Conservation (phyloP, 2,329 filamentous ascomycete species). For the Phialophora expanda region DNA sequence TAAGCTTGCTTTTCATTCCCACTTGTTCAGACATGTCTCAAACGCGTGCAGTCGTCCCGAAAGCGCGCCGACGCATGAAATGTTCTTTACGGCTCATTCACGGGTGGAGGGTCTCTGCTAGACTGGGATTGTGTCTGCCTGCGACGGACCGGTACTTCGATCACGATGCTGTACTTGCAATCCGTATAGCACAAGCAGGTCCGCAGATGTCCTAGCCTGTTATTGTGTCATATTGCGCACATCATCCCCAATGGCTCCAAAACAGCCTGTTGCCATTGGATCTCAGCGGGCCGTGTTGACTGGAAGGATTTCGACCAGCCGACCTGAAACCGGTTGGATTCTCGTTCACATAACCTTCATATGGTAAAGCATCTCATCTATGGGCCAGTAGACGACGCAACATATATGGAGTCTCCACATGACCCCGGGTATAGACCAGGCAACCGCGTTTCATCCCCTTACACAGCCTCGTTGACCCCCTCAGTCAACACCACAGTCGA, state of each 20-base stretch:
- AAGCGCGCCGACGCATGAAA: not conserved
- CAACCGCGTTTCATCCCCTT: conserved; percentile 19
- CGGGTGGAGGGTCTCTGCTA: not conserved
- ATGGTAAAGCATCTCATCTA: not conserved
- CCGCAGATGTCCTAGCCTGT: not conserved
- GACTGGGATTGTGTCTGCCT: not conserved
- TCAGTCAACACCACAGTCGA: not conserved
- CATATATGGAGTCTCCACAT: conserved; percentile 1
- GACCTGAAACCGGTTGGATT: conserved; percentile 2
- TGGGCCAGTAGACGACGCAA: not conserved
- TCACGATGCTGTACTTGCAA: not conserved
- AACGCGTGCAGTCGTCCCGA: not conserved
- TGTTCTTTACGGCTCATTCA: not conserved
- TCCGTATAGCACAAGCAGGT: not conserved
- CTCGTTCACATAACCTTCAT: not conserved
- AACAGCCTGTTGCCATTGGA: not conserved
- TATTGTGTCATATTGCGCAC: not conserved
- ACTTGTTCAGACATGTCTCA: not conserved
- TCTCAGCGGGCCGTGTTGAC: not conserved
- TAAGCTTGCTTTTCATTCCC: not conserved
- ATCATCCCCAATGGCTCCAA: not conserved
- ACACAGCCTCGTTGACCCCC: conserved; percentile 17
- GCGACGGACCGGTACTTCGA: not conserved
- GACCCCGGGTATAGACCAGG: conserved; percentile 4
- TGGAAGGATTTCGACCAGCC: conserved; percentile 2